phyloP scores from a whole-genome alignment of 2,329 filamentous ascomycete genomes.

The Hypoxylon sp. region DNA sequence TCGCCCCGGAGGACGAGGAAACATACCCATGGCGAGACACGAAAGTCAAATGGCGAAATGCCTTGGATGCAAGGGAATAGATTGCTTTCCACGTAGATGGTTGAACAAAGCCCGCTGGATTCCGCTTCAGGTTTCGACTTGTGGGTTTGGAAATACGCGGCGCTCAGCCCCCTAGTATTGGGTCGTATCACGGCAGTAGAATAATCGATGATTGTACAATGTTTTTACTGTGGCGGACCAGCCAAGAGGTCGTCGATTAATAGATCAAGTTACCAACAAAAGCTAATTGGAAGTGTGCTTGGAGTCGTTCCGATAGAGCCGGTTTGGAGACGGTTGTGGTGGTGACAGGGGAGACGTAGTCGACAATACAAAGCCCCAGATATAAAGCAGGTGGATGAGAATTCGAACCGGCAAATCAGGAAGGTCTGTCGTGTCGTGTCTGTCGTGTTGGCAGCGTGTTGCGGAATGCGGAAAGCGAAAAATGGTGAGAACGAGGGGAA shows the following conservation, averaged over 20 bases:
- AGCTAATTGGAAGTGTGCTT: slow-evolving; percentile 19
- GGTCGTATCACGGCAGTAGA: slow-evolving; percentile 25
- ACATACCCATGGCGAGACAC: slow-evolving; percentile 38
- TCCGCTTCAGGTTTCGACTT: slow-evolving; percentile 18
- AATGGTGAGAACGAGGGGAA: slow-evolving; percentile 25
- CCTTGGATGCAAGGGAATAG: slow-evolving; percentile 10
- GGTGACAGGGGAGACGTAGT: slow-evolving; percentile 13
- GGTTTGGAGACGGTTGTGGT: slow-evolving; percentile 8
- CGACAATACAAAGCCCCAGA: slow-evolving; percentile 13
- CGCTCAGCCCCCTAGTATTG: slow-evolving; percentile 25
- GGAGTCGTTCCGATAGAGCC: not conserved
- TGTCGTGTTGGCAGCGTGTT: slow-evolving; percentile 15
- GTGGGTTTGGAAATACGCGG: slow-evolving; percentile 19
- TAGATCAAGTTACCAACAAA: slow-evolving; percentile 16
- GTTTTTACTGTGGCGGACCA: slow-evolving; percentile 15
- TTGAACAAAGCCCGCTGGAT: not conserved
- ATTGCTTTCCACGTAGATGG: slow-evolving; percentile 7
- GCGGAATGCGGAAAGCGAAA: slow-evolving; percentile 24
- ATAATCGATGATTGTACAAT: slow-evolving; percentile 16
- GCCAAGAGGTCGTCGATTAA: slow-evolving; percentile 20
- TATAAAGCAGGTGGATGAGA: slow-evolving; percentile 10
- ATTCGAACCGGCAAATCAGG: slow-evolving; percentile 24
- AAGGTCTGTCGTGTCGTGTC: slow-evolving; percentile 22
- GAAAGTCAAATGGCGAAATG: slow-evolving; percentile 11
- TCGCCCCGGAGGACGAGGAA: slow-evolving; percentile 4